A percentile compares a stretch with the other conserved stretches of the same genome.
phyloP scores from a whole-genome alignment of 352 stramenopile species.

The Phytophthora sp. region DNA sequence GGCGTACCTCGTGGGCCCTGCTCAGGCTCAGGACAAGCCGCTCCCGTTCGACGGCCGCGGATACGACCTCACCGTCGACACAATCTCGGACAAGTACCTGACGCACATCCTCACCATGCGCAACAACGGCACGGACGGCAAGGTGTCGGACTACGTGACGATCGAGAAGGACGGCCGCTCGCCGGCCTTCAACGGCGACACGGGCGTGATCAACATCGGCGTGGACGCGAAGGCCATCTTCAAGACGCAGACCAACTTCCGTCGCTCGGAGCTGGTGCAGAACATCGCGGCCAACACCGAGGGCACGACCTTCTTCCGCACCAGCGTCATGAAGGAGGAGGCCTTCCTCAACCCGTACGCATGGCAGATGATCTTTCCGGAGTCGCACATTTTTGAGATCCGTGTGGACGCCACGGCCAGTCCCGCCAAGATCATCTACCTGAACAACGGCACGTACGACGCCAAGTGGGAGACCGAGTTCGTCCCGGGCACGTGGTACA shows the following conservation, averaged over 20 bases:
- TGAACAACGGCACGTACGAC: slow-evolving; percentile 49
- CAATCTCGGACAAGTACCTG: slow-evolving; percentile 62
- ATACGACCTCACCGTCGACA: slow-evolving; percentile 59
- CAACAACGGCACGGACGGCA: slow-evolving; percentile 37
- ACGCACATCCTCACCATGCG: slow-evolving; percentile 68
- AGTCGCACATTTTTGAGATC: slow-evolving; percentile 63
- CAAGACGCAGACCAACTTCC: slow-evolving; percentile 53
- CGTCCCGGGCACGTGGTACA: slow-evolving; percentile 61
- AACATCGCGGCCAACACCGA: slow-evolving; percentile 39
- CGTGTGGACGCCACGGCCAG: slow-evolving; percentile 49
- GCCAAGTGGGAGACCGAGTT: slow-evolving; percentile 59
- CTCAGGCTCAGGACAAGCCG: slow-evolving; percentile 24
- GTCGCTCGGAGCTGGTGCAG: slow-evolving; percentile 68
- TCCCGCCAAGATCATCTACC: slow-evolving; percentile 58
- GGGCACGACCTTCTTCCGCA: slow-evolving; percentile 62
- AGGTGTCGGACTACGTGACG: slow-evolving; percentile 55
- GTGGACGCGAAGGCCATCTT: slow-evolving; percentile 61
- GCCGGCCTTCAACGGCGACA: slow-evolving; percentile 57
- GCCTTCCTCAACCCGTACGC: slow-evolving; percentile 55
- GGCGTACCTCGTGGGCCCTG: slow-evolving; percentile 17
- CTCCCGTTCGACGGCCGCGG: slow-evolving; percentile 61
- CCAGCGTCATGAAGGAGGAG: slow-evolving; percentile 55
- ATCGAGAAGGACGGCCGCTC: slow-evolving; percentile 47
- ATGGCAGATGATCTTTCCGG: slow-evolving; percentile 69
- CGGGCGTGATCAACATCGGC: slow-evolving; percentile 51